These are phyloP conservation scores for Coemansia sp. DNA, from an alignment of 192 early-diverging fungal genomes.

Conservation along the genomic window DNA sequence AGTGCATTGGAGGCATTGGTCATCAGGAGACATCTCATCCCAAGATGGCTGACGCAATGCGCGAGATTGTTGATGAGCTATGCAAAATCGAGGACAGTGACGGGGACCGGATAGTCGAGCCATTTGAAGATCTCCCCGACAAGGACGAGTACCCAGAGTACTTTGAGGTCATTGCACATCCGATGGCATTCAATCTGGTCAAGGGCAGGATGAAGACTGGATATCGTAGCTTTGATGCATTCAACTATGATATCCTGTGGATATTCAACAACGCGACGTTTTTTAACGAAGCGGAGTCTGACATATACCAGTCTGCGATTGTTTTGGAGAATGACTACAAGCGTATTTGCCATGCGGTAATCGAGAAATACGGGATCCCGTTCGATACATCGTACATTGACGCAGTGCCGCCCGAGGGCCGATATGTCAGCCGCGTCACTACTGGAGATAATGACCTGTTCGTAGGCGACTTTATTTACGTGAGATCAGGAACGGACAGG, in stretches of 20 bases:
- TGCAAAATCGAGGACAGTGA: slow-evolving; percentile 28
- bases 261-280: slow-evolving; percentile 91
- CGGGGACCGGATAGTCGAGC: slow-evolving; percentile 67
- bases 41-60: slow-evolving; percentile 44
- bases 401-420: slow-evolving; percentile 32
- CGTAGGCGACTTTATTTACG: slow-evolving; percentile 53
- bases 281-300: slow-evolving; percentile 85
- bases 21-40: slow-evolving; percentile 40
- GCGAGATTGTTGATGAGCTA: slow-evolving; percentile 40
- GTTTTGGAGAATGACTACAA: slow-evolving; percentile 41
- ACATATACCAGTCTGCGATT: slow-evolving; percentile 76
- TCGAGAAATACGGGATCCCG: slow-evolving; percentile 40
- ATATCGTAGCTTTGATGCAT: slow-evolving; percentile 69
- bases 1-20: slow-evolving; percentile 53
- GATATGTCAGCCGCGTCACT: slow-evolving; percentile 38
- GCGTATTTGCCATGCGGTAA: slow-evolving; percentile 24
- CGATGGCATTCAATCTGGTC: slow-evolving; percentile 62
- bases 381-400: slow-evolving; percentile 50
- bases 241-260: slow-evolving; percentile 76
- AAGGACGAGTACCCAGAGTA: slow-evolving; percentile 87
- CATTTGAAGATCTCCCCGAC: slow-evolving; percentile 76
- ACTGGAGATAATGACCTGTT: slow-evolving; percentile 45
- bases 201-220: slow-evolving; percentile 63
- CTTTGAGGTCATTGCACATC: slow-evolving; percentile 77
- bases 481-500: slow-evolving; percentile 24